Percentiles rank a stretch among this genome's conserved stretches.
Conservation (phyloP, 1,284 basidiomycete species). For the Peniophora sp. region DNA sequence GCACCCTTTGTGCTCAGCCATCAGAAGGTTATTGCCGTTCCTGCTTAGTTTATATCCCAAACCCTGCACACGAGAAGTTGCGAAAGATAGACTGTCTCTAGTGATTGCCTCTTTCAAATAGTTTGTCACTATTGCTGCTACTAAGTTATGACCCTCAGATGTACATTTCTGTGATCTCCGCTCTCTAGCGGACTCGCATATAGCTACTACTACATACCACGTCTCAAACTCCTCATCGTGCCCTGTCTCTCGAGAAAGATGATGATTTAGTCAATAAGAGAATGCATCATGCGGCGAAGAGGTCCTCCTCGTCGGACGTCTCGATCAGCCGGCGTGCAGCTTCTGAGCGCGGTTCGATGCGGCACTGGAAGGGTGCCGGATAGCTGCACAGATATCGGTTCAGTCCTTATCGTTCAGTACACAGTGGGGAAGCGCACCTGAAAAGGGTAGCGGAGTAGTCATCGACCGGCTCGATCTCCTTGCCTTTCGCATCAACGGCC, state of each 20-base stretch:
- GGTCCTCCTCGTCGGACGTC: constrained; percentile 1
- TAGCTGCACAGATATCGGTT: constrained; percentile 4
- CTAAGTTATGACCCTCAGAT: no score
- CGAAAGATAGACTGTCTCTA: no score
- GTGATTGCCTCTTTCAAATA: no score
- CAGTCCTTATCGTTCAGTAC: not conserved
- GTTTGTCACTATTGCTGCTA: no score
- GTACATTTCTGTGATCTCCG: no score
- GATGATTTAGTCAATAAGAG: not conserved
- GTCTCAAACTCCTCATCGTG: no score
- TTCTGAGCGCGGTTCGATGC: constrained; percentile 10
- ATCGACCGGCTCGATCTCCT: constrained; percentile 3
- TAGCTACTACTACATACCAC: no score
- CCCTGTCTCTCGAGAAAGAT: no score
- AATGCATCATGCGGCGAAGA: constrained; percentile 4
- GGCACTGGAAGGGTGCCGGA: constrained; percentile 11
- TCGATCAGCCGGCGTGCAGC: not conserved
- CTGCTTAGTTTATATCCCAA: not conserved
- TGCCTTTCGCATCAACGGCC: constrained; percentile 8
- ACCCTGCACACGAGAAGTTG: no score
- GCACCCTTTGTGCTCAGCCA: not conserved
- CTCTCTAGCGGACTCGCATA: no score
- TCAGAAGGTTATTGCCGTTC: not conserved
- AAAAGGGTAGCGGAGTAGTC: constrained; percentile 11
- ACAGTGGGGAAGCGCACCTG: constrained; percentile 5